Percentiles rank a stretch among this genome's conserved stretches.
Conservation (phyloP, 352 stramenopile species). For the Phytophthora pluvialis region DNA sequence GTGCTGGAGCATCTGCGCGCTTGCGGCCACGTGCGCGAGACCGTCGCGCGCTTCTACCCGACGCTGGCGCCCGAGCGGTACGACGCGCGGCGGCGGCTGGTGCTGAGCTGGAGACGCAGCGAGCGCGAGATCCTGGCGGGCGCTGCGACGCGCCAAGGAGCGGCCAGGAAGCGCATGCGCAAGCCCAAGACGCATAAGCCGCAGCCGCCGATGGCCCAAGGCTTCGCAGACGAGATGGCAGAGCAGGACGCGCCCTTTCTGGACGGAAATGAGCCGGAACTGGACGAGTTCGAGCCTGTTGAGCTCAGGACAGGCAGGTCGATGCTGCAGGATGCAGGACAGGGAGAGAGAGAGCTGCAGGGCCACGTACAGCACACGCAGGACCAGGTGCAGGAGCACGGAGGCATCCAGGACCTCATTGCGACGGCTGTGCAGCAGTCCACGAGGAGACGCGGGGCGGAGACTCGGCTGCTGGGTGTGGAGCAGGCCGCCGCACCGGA, state of each 20-base stretch:
- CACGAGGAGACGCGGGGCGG: constrained; percentile 1
- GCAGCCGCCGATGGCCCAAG: constrained; percentile 12
- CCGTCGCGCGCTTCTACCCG: constrained; percentile 31
- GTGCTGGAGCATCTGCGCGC: constrained; percentile 30
- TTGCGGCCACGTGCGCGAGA: constrained; percentile 20
- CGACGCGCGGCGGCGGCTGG: constrained; percentile 24
- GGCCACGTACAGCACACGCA: neutral
- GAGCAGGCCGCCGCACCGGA: neutral
- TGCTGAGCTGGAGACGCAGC: constrained; percentile 28
- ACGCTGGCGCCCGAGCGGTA: constrained; percentile 24
- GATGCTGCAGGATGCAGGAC: neutral
- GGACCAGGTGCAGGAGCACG: constrained; percentile 11
- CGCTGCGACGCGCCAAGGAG: constrained; percentile 23
- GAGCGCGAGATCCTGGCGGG: constrained; percentile 23
- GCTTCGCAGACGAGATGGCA: constrained; percentile 5
- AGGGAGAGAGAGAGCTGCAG: neutral
- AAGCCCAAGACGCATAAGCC: constrained; percentile 8
- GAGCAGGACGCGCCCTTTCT: constrained; percentile 7
- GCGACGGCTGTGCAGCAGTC: constrained; percentile 20
- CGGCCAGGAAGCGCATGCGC: constrained; percentile 14
- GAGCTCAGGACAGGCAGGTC: constrained; percentile 11
- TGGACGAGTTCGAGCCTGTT: constrained; percentile 12
- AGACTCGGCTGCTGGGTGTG: neutral
- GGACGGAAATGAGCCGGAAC: constrained; percentile 12
- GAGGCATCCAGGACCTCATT: constrained; percentile 22